Base-by-base conservation (phyloP, 805 yeast species). In the Pichia cabralensis region DNA sequence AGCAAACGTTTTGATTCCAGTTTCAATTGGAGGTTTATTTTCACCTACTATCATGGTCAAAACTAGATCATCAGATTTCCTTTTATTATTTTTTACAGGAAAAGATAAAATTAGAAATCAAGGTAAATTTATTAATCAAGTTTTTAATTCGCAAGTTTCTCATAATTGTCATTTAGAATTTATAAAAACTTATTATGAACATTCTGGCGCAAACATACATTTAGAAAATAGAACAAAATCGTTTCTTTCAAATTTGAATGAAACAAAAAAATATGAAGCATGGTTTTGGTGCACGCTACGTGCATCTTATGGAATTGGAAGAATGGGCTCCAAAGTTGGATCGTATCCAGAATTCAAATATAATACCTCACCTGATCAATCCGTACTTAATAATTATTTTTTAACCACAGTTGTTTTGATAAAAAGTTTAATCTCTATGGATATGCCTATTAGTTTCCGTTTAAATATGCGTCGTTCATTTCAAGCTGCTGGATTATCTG, bases 241-340 rank as follows among this genome's bases (percentile, higher is more conserved):
- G 20, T 38, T 56, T 8, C 19, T 57, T 18, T 26, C 42, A 8
- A 48, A 50, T 22, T 35, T 42, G 4, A 46, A 61, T 24, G 44
- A 45, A 12, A 45, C 50, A 13, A 44, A 45, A 28, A 45, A 50
- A 30, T 54, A 52, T 31, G 63, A 58, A 34, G 56, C 55, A 1
- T 59, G 62, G 62, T 39, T 58, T 14, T 51, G 58, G 56, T 45
- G 55, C 13, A 46, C 48, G 14, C 40, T 48, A 18, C 34, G 58
- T 20, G 36, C 55, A 3, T 43, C 57, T 20, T 49, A 52, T 32
- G 96, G 96, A 3, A 69, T 88, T 46, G 97, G 97, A 7, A 80
- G 76, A 47, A 67, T 82, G 69, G 95, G 96, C 9, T 83, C 96
- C 1, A 56, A 80, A 48, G 97, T 89, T 8, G 96, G 96, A 2